phyloP scores from a whole-genome alignment of 768 basidiomycete species.

The Inosperma sp. region DNA sequence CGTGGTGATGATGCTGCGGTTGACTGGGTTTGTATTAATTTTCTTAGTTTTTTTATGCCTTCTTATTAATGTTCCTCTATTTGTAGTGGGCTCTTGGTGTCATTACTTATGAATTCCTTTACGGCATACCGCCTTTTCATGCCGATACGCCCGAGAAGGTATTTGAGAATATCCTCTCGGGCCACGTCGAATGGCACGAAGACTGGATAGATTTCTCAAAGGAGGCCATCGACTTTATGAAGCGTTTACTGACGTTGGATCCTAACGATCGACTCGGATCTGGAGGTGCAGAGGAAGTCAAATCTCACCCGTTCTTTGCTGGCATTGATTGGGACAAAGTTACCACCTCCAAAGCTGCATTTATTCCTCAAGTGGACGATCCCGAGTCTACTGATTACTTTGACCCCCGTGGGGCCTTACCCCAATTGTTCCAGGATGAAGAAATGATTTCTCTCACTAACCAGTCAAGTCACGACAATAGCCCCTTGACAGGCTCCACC shows the following conservation, averaged over 20 bases:
- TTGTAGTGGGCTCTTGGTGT: constrained; percentile 97
- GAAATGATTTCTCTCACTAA: constrained; percentile 58
- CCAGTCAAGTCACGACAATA: constrained; percentile 45
- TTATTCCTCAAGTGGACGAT: constrained; percentile 92
- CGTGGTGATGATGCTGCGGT: constrained; percentile 93
- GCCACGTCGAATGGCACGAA: constrained; percentile 93
- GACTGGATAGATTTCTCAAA: constrained; percentile 83
- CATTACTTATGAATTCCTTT: constrained; percentile 96
- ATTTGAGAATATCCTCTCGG: constrained; percentile 96
- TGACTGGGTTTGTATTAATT: constrained; percentile 75
- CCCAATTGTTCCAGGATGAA: constrained; percentile 89
- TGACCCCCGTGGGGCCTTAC: constrained; percentile 89
- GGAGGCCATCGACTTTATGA: constrained; percentile 89
- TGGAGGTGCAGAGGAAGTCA: constrained; percentile 88
- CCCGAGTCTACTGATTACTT: constrained; percentile 99
- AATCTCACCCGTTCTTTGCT: constrained; percentile 83
- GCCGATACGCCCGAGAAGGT: constrained; percentile 96
- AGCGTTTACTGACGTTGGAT: constrained; percentile 76
- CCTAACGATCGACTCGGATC: constrained; percentile 77
- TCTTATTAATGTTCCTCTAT: constrained; percentile 15
- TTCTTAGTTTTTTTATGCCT: constrained; percentile 11
- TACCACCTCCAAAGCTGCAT: constrained; percentile 82
- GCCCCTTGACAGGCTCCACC: constrained; percentile 38
- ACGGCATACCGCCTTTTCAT: constrained; percentile 96
- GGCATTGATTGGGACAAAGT: constrained; percentile 94